A percentile compares a stretch with the other conserved stretches of the same genome.
phyloP scores from a whole-genome alignment of 352 stramenopile species.

The Globisporangium acanthophoron region DNA sequence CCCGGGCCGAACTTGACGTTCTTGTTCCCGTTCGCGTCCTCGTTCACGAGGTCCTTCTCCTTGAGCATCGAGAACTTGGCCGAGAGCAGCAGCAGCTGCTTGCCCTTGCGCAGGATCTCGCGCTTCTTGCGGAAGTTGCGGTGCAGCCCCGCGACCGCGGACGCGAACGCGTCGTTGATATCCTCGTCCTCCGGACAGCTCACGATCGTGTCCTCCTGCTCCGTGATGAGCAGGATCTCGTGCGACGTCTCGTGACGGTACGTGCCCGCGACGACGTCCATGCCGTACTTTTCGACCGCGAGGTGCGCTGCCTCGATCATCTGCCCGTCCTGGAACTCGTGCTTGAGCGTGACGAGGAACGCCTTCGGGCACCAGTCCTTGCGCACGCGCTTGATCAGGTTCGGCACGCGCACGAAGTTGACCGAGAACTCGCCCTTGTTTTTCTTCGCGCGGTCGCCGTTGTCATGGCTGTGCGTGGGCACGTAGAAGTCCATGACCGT shows the following conservation, averaged over 20 bases:
- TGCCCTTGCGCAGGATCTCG: conserved; percentile 72
- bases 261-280: conserved; percentile 70
- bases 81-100: conserved; percentile 72
- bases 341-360: conserved; percentile 78
- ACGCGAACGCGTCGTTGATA: conserved; percentile 76
- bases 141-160: conserved; percentile 66
- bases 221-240: conserved; percentile 74
- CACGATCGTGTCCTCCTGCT: conserved; percentile 78
- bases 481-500: conserved; percentile 85
- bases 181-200: conserved; percentile 71
- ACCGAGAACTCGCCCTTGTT: conserved; percentile 55
- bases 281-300: conserved; percentile 76
- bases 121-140: conserved; percentile 67
- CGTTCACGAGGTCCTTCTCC: conserved; percentile 80
- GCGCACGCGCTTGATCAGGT: conserved; percentile 76
- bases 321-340: conserved; percentile 59
- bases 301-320: conserved; percentile 62
- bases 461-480: conserved; percentile 15
- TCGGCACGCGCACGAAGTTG: conserved; percentile 76
- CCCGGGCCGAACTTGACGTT: conserved; percentile 79
- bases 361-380: conserved; percentile 77
- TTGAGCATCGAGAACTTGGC: conserved; percentile 89
- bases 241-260: conserved; percentile 36
- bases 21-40: conserved; percentile 83
- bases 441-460: conserved; percentile 21